Evolutionary conservation across 768 basidiomycete species (phyloP).

Genomic region (Xerocomellus amylosporus): DNA sequence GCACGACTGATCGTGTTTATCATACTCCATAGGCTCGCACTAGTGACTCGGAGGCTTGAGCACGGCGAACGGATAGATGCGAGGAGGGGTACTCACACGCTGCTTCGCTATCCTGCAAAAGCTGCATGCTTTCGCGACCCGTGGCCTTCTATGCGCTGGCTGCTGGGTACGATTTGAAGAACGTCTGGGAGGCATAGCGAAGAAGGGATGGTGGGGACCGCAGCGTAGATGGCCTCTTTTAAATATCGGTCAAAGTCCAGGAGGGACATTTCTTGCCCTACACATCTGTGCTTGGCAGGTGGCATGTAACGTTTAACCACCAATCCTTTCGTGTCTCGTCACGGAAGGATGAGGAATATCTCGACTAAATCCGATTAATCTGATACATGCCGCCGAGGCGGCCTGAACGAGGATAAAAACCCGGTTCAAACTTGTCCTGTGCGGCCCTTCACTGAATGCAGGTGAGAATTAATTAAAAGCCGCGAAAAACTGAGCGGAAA

Average conservation of each 20-base stretch:
- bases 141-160: slow-evolving; percentile 14
- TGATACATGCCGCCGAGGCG: slow-evolving; percentile 6
- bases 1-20: slow-evolving; percentile 17
- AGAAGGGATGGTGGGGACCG: slow-evolving; percentile 11
- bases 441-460: slow-evolving; percentile 14
- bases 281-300: slow-evolving; percentile 9
- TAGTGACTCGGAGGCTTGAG: slow-evolving; percentile 8
- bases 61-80: background rate
- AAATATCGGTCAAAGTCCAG: slow-evolving; percentile 15
- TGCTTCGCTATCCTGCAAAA: slow-evolving; percentile 19
- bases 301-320: slow-evolving; percentile 3
- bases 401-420: slow-evolving; percentile 16
- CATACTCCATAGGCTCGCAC: slow-evolving; percentile 21
- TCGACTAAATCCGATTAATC: slow-evolving; percentile 15
- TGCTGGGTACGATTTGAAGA: slow-evolving; percentile 5
- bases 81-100: slow-evolving; percentile 15
- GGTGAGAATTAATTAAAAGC: slow-evolving; percentile 28
- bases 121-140: slow-evolving; percentile 16
- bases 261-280: slow-evolving; percentile 4
- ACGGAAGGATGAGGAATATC: slow-evolving; percentile 6
- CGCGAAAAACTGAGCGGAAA: slow-evolving; percentile 23
- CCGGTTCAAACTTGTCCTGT: slow-evolving; percentile 7
- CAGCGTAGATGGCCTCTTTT: slow-evolving; percentile 9
- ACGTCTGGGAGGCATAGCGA: slow-evolving; percentile 14
- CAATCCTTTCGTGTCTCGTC: slow-evolving; percentile 8